These are phyloP conservation scores for Hura crepitans DNA, from an alignment of 441 rosid species.

Conservation along the genomic window DNA sequence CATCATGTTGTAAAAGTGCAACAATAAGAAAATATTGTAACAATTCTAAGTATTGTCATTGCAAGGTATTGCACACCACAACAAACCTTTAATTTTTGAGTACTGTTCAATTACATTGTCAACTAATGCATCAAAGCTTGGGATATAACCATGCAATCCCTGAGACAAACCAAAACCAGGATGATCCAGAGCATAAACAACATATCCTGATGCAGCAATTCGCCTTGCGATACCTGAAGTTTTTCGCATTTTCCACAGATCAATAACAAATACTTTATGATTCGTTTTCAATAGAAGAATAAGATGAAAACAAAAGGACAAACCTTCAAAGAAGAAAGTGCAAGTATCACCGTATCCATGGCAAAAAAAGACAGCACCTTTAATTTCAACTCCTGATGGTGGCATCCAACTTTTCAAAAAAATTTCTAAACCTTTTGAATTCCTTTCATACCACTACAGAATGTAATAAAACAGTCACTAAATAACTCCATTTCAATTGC, in stretches of 20 bases:
- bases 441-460: constrained; percentile 73
- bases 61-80: background rate
- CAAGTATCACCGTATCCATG: constrained; percentile 98
- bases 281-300: background rate
- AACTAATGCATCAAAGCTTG: constrained; percentile 64
- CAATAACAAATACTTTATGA: background rate
- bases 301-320: constrained; percentile 22
- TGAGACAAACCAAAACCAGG: constrained; percentile 86
- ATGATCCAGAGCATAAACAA: constrained; percentile 78
- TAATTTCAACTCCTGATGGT: constrained; percentile 43
- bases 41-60: background rate
- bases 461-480: constrained; percentile 19
- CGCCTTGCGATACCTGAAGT: constrained; percentile 70
- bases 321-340: constrained; percentile 98
- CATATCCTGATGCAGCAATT: constrained; percentile 67
- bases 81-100: constrained; percentile 66
- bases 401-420: constrained; percentile 90
- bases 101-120: constrained; percentile 68
- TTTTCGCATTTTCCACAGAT: constrained; percentile 11
- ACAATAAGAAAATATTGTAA: background rate
- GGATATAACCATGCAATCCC: constrained; percentile 84
- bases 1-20: background rate
- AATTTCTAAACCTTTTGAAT: constrained; percentile 62
- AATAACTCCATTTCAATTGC: background rate
- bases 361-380: constrained; percentile 67